Percentiles rank a stretch among this genome's conserved stretches.
Conservation (phyloP, 306 rosid species). For the Castanopsis chinensis region DNA sequence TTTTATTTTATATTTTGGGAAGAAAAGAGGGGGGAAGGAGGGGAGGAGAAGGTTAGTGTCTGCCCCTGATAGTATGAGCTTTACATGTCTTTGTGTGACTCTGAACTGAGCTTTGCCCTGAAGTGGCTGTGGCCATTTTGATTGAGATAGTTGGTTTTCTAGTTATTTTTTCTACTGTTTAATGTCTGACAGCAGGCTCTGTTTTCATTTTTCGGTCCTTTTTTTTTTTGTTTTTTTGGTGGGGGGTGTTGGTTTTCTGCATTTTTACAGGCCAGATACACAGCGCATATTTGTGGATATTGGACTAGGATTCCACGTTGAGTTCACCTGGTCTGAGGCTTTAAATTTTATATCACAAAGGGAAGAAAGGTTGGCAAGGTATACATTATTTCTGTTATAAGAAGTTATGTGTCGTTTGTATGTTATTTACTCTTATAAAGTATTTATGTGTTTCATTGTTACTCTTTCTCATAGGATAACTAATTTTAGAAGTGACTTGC, state of each 20-base stretch:
- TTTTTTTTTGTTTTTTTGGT: too few relatives aligned
- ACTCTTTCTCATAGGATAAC: background rate
- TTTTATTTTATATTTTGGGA: background rate
- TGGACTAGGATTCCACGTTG: slow-evolving; percentile 94
- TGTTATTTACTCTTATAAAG: background rate
- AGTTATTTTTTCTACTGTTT: background rate
- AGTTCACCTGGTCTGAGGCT: slow-evolving; percentile 95
- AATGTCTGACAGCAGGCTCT: background rate
- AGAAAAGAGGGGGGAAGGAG: background rate
- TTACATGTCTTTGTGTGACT: background rate
- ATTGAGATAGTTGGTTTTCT: background rate
- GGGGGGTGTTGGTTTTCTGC: background rate
- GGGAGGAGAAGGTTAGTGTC: background rate
- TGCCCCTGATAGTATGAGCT: background rate
- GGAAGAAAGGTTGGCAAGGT: slow-evolving; percentile 79
- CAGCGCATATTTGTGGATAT: slow-evolving; percentile 72
- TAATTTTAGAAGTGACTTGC: background rate
- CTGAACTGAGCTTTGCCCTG: background rate
- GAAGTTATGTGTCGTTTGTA: background rate
- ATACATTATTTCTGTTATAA: slow-evolving; percentile 3
- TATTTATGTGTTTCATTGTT: background rate
- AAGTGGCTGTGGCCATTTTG: background rate
- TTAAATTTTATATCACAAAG: slow-evolving; percentile 59
- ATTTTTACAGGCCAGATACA: slow-evolving; percentile 69
- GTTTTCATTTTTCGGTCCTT: background rate